phyloP scores from a whole-genome alignment of 2,329 filamentous ascomycete genomes.

The Aspergillus vadensis region DNA sequence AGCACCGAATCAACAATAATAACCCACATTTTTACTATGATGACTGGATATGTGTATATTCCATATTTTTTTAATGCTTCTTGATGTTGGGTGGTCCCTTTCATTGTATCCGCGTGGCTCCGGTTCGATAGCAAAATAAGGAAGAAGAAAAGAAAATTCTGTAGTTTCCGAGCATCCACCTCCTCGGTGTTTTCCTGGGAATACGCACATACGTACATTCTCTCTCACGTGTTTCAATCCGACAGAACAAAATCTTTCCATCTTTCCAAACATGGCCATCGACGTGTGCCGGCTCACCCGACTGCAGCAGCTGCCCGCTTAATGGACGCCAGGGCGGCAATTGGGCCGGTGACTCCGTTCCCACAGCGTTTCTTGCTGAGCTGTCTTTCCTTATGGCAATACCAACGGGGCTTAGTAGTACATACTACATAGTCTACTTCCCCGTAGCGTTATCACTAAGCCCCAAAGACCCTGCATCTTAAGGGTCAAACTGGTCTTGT shows the following conservation, averaged over 20 bases:
- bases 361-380: neutral
- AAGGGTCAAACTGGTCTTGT: neutral
- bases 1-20: neutral
- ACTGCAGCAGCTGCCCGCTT: neutral
- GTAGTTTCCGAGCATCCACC: neutral
- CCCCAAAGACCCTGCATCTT: neutral
- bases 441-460: neutral
- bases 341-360: neutral
- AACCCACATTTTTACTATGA: neutral
- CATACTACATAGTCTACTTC: too few relatives aligned
- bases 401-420: neutral
- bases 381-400: neutral
- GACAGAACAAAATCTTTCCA: neutral
- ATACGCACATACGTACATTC: neutral
- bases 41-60: neutral
- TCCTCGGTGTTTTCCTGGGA: neutral
- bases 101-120: neutral
- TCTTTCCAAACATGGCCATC: neutral
- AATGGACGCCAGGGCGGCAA: neutral
- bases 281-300: constrained; percentile 9
- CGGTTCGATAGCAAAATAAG: neutral
- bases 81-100: neutral
- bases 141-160: neutral
- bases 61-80: neutral
- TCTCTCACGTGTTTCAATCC: neutral